These are phyloP conservation scores for Dalbergia cultrata DNA, from an alignment of 306 rosid species.

Conservation along the genomic window DNA sequence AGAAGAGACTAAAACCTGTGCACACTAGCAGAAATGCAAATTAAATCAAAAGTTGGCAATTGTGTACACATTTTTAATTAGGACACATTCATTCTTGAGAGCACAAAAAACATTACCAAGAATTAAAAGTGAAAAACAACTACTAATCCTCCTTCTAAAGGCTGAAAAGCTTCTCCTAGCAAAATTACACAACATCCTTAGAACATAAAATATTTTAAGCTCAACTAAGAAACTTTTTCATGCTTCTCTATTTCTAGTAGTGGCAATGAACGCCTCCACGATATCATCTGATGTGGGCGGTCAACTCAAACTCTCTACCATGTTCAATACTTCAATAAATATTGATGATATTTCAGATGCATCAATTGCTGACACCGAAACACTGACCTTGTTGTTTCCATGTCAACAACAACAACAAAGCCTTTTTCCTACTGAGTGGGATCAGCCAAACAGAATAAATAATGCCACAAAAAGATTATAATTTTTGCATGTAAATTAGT, in stretches of 20 bases:
- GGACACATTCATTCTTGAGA: background rate
- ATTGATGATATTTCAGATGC: background rate
- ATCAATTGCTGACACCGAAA: constrained; percentile 1
- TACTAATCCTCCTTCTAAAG: background rate
- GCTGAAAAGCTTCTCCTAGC: background rate
- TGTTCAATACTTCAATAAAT: background rate
- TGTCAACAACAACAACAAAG: background rate
- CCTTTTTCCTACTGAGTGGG: background rate
- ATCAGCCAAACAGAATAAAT: background rate
- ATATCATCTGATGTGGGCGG: background rate
- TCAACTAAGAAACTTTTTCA: background rate
- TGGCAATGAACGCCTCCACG: background rate
- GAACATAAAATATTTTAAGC: too few species aligned
- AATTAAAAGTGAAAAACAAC: background rate
- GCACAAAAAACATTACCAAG: background rate
- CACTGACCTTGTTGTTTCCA: background rate
- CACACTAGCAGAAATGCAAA: constrained; percentile 18
- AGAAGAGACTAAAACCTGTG: constrained; percentile 9
- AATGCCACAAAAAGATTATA: background rate
- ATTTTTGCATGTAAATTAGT: background rate
- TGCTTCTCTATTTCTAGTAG: background rate
- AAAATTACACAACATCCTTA: background rate
- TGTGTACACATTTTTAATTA: constrained; percentile 8
- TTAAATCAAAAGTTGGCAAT: constrained; percentile 26
- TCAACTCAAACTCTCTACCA: background rate